Evolutionary conservation across 352 stramenopile species (phyloP).

Genomic region (Globisporangium lucens): DNA sequence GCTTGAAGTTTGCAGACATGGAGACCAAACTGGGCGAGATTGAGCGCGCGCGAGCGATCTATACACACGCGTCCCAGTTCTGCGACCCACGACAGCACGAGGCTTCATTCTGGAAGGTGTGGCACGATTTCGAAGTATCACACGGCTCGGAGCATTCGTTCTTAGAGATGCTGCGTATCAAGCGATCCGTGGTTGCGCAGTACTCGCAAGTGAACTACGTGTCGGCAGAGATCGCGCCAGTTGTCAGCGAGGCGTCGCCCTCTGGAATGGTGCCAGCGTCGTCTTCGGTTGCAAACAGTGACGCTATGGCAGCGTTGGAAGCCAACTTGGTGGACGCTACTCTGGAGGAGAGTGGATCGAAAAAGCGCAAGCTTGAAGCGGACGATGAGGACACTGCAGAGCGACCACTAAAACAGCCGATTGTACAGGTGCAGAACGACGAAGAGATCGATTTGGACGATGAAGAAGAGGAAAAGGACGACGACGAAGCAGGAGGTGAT

Average conservation of each 20-base stretch:
- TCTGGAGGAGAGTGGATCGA: slow-evolving; percentile 29
- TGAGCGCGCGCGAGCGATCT: slow-evolving; percentile 94
- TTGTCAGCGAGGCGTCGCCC: slow-evolving; percentile 28
- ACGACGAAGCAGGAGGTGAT: slow-evolving; percentile 16
- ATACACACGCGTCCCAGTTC: slow-evolving; percentile 96
- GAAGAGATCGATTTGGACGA: slow-evolving; percentile 95
- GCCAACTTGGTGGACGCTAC: slow-evolving; percentile 56
- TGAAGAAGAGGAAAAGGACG: slow-evolving; percentile 60
- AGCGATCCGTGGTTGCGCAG: slow-evolving; percentile 95
- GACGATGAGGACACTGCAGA: slow-evolving; percentile 61
- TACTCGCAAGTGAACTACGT: slow-evolving; percentile 98
- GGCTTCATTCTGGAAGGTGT: slow-evolving; percentile 95
- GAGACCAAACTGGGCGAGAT: slow-evolving; percentile 97
- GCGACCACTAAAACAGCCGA: slow-evolving; percentile 75
- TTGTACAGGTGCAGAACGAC: slow-evolving; percentile 73
- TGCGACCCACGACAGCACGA: slow-evolving; percentile 94
- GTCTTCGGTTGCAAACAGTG: slow-evolving; percentile 51
- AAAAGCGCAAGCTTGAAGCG: slow-evolving; percentile 62
- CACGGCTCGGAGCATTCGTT: slow-evolving; percentile 98
- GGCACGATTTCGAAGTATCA: slow-evolving; percentile 95
- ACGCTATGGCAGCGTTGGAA: slow-evolving; percentile 90
- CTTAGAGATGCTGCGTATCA: slow-evolving; percentile 98
- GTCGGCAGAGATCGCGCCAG: slow-evolving; percentile 83
- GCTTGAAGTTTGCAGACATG: slow-evolving; percentile 95
- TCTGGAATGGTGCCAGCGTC: slow-evolving; percentile 56